Evolutionary conservation across 768 basidiomycete genomes (phyloP).

Genomic region (Chalciporus chontae): DNA sequence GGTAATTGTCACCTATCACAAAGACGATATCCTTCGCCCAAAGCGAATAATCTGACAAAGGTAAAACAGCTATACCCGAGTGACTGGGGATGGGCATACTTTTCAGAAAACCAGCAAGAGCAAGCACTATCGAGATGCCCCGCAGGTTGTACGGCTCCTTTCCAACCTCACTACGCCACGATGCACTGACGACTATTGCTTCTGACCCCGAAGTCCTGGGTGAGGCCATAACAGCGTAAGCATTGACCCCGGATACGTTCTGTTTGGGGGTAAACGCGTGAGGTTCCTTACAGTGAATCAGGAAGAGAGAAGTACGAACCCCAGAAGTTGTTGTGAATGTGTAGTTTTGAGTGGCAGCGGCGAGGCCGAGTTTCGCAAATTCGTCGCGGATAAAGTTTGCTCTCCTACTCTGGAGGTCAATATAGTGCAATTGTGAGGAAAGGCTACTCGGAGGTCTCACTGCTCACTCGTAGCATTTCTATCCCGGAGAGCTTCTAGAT

Average conservation of each 20-base stretch:
- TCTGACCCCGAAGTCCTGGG: constrained; percentile 93
- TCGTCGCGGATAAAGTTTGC: constrained; percentile 57
- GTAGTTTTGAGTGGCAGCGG: constrained; percentile 68
- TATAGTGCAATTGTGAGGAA: neutral
- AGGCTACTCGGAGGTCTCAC: constrained; percentile 43
- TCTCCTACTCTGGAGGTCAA: constrained; percentile 44
- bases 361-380: constrained; percentile 73
- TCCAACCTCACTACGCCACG: constrained; percentile 73
- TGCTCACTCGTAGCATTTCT: constrained; percentile 64
- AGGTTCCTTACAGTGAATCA: neutral
- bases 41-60: constrained; percentile 64
- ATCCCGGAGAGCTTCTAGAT: constrained; percentile 61
- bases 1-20: constrained; percentile 81
- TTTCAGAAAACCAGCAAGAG: constrained; percentile 81
- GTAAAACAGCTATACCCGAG: constrained; percentile 4
- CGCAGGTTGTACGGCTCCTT: constrained; percentile 69
- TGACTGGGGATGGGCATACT: constrained; percentile 41
- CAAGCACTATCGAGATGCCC: constrained; percentile 81
- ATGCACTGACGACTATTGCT: constrained; percentile 87
- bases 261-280: constrained; percentile 26
- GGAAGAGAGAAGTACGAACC: constrained; percentile 34
- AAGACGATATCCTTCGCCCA: constrained; percentile 97
- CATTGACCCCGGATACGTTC: constrained; percentile 66
- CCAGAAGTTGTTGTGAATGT: constrained; percentile 47
- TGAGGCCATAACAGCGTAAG: constrained; percentile 77